Evolutionary conservation across 768 basidiomycete genomes (phyloP).

Genomic region (Lentinula edodes): DNA sequence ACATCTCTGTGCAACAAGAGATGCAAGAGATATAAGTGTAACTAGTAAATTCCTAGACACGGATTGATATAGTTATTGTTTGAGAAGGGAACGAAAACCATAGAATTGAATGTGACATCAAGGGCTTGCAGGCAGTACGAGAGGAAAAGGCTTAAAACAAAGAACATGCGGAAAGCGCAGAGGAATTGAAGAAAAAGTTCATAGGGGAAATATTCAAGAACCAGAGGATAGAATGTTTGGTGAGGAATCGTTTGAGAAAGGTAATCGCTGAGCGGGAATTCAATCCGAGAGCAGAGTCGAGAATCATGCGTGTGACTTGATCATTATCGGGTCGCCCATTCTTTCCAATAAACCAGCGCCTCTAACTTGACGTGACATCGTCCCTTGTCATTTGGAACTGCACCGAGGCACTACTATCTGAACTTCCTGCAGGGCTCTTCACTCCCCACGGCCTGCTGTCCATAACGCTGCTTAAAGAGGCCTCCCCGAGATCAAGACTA

Average conservation of each 20-base stretch:
- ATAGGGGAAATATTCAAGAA: background rate
- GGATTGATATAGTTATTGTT: background rate
- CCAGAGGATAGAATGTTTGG: background rate
- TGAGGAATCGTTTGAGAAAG: too few relatives aligned
- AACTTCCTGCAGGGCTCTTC: constrained; percentile 8
- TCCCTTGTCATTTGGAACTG: constrained; percentile 10
- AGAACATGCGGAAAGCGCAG: background rate
- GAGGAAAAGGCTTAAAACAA: background rate
- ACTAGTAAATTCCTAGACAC: background rate
- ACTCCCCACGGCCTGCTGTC: background rate
- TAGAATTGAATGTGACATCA: background rate
- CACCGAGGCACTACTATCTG: constrained; percentile 10
- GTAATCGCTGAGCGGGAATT: background rate
- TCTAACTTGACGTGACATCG: background rate
- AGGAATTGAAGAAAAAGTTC: background rate
- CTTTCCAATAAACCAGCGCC: background rate
- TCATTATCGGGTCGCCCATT: background rate
- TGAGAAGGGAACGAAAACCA: background rate
- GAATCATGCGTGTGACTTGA: background rate
- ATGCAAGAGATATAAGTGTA: background rate
- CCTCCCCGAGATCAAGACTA: constrained; percentile 45
- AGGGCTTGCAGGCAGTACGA: background rate
- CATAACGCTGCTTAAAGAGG: constrained; percentile 8
- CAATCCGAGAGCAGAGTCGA: background rate
- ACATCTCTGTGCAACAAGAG: background rate